Percentiles rank a stretch among this genome's conserved stretches.
These are phyloP conservation scores for Boletus hoseneyae DNA, from an alignment of 1,284 basidiomycete genomes.

Conservation along the genomic window DNA sequence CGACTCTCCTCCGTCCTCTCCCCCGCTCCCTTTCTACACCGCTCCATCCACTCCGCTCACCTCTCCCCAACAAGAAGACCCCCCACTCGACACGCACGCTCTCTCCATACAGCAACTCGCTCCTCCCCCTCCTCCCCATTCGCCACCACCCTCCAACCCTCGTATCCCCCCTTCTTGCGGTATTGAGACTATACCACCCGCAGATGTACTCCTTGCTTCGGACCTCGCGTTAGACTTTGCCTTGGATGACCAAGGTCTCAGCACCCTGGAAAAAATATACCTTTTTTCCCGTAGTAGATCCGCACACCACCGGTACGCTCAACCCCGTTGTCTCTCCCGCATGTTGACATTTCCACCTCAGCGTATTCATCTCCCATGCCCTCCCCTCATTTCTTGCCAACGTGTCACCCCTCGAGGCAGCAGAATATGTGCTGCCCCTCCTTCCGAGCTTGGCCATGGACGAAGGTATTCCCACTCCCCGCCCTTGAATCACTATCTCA, in stretches of 20 bases:
- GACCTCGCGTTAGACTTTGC: conserved; percentile 49
- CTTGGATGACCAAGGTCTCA: conserved; percentile 75
- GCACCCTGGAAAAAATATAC: conserved; percentile 90
- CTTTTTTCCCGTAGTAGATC: conserved; percentile 87
- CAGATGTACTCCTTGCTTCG: conserved; percentile 25
- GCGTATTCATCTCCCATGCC: conserved; percentile 80
- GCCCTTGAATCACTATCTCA: conserved; percentile 11
- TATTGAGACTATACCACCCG: conserved; percentile 32
- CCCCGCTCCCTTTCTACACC: conserved; percentile 35
- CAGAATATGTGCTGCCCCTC: conserved; percentile 92
- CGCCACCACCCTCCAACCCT: conserved; percentile 23
- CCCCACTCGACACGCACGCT: conserved; percentile 20
- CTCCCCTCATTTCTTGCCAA: conserved; percentile 72
- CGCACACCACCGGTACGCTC: conserved; percentile 61
- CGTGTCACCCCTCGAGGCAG: conserved; percentile 84
- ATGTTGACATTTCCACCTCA: conserved; percentile 20
- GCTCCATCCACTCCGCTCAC: conserved; percentile 35
- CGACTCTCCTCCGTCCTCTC: conserved; percentile 33
- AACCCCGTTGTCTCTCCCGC: no score
- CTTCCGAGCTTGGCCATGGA: conserved; percentile 87
- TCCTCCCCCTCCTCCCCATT: conserved; percentile 13
- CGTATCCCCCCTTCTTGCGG: conserved; percentile 20
- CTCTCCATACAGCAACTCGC: conserved; percentile 24
- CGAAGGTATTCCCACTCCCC: conserved; percentile 53
- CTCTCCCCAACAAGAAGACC: conserved; percentile 32